phyloP scores from a whole-genome alignment of 2,329 filamentous ascomycete species.

The Exserohilum turcica region DNA sequence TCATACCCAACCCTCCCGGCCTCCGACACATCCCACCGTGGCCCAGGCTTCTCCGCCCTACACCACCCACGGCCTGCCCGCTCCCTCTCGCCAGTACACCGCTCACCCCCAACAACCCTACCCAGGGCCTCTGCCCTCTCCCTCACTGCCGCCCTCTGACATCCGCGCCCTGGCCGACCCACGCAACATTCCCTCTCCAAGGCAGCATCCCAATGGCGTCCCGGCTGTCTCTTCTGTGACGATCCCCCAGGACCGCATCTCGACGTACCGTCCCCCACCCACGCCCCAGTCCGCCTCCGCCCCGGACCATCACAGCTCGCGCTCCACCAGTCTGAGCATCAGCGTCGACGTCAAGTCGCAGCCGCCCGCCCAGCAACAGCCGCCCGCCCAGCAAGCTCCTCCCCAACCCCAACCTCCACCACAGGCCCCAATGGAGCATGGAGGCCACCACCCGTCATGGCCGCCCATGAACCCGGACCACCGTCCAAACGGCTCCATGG shows the following conservation, averaged over 20 bases:
- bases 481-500: constrained; percentile 38
- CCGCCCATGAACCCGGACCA: constrained; percentile 42
- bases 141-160: constrained; percentile 42
- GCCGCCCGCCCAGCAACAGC: too few relatives aligned
- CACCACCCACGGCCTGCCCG: constrained; percentile 34
- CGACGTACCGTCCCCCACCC: constrained; percentile 39
- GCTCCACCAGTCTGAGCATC: constrained; percentile 33
- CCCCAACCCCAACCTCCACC: constrained; percentile 33
- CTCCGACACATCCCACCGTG: constrained; percentile 38
- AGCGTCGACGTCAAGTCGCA: constrained; percentile 37
- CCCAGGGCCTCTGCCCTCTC: constrained; percentile 35
- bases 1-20: constrained; percentile 37
- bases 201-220: constrained; percentile 45
- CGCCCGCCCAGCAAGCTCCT: too few relatives aligned
- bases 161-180: constrained; percentile 42
- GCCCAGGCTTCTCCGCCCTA: constrained; percentile 38
- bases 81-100: constrained; percentile 30
- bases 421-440: constrained; percentile 44
- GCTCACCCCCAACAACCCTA: constrained; percentile 29
- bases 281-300: constrained; percentile 36
- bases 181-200: constrained; percentile 41
- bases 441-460: constrained; percentile 40
- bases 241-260: constrained; percentile 43
- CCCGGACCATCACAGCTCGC: constrained; percentile 30
- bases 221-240: constrained; percentile 36